Evolutionary conservation across 371 early-diverging fungal species (phyloP).

Genomic region (Mortierella sp.): DNA sequence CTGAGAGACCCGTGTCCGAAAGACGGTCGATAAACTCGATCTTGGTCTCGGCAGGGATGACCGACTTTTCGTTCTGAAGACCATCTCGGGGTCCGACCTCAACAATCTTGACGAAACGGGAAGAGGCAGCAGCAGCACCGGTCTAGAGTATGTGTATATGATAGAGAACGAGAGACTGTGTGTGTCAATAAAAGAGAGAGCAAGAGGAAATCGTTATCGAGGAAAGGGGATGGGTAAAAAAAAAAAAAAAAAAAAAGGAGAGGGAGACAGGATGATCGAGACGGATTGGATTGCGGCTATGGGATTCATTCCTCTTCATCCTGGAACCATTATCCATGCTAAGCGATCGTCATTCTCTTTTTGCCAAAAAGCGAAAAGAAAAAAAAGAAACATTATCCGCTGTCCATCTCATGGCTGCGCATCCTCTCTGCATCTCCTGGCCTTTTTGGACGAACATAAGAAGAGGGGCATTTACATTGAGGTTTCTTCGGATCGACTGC

Average conservation of each 20-base stretch:
- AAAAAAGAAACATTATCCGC: too few species aligned
- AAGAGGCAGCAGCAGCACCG: conserved; percentile 20
- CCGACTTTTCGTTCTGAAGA: conserved; percentile 94
- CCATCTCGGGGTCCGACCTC: conserved; percentile 98
- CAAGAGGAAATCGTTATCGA: too few species aligned
- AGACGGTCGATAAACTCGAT: conserved; percentile 87
- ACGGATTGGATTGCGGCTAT: not conserved
- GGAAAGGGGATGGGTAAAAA: not conserved
- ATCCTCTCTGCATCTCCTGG: too few species aligned
- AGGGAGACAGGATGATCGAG: not conserved
- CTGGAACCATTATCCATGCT: too few species aligned
- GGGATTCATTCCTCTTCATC: too few species aligned
- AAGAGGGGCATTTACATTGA: conserved; percentile 25
- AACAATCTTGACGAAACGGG: conserved; percentile 76
- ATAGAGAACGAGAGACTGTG: not conserved
- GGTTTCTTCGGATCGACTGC: conserved; percentile 21
- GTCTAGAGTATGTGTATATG: conserved; percentile 14
- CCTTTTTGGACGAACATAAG: too few species aligned
- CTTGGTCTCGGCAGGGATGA: conserved; percentile 85
- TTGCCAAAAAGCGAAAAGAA: too few species aligned
- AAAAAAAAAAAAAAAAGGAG: not conserved
- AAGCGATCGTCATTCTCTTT: too few species aligned
- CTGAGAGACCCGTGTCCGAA: conserved; percentile 84
- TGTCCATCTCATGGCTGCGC: too few species aligned
- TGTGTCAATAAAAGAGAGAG: not conserved